These are phyloP conservation scores for Camelina laxa DNA, from an alignment of 345 rosid genomes.

Conservation along the genomic window DNA sequence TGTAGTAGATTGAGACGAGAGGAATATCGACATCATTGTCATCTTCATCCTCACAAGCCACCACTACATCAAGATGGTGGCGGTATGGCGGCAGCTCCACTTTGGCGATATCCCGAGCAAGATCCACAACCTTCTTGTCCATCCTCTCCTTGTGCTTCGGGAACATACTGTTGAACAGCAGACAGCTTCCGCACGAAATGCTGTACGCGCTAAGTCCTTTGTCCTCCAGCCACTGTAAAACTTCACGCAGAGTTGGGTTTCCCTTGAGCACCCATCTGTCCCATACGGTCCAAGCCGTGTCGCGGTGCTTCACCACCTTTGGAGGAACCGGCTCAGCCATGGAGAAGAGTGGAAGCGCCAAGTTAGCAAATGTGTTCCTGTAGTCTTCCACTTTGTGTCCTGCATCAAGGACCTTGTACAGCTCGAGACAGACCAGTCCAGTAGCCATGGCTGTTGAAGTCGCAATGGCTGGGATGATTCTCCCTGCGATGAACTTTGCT, in stretches of 20 bases:
- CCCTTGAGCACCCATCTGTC: constrained; percentile 79
- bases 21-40: constrained; percentile 90
- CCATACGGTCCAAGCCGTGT: constrained; percentile 95
- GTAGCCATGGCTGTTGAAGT: constrained; percentile 95
- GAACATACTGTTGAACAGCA: constrained; percentile 82
- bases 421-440: constrained; percentile 76
- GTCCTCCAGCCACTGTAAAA: constrained; percentile 75
- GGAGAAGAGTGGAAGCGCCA: constrained; percentile 75
- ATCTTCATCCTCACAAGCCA: constrained; percentile 90
- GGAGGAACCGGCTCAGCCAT: constrained; percentile 88
- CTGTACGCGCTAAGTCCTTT: constrained; percentile 87
- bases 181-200: constrained; percentile 85
- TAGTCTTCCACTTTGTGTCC: constrained; percentile 72
- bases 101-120: constrained; percentile 82
- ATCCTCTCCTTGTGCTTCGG: constrained; percentile 80
- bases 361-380: constrained; percentile 70
- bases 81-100: constrained; percentile 72
- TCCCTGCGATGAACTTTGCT: constrained; percentile 81
- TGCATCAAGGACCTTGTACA: constrained; percentile 67
- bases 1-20: constrained; percentile 72
- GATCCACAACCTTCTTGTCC: constrained; percentile 84
- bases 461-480: constrained; percentile 82
- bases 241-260: constrained; percentile 79
- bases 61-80: constrained; percentile 72
- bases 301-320: constrained; percentile 74